phyloP scores from a whole-genome alignment of 805 yeast genomes.

The Kluyveromyces wickerhamii region DNA sequence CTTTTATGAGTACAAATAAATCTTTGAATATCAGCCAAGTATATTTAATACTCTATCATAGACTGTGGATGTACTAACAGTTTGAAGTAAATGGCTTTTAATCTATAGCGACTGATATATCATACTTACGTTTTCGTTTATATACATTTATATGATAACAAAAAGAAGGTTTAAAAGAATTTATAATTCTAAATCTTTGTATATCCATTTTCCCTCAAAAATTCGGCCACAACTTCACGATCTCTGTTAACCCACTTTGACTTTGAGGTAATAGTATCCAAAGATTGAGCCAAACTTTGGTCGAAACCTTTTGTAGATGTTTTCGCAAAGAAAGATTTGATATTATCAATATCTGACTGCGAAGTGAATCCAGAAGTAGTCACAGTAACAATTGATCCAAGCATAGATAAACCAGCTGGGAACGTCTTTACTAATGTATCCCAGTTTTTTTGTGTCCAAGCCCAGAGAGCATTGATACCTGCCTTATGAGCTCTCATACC shows the following conservation, averaged over 20 bases:
- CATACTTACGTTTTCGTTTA: too few relatives aligned
- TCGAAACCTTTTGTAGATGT: slow-evolving; percentile 58
- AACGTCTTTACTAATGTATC: slow-evolving; percentile 53
- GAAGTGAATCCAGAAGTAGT: slow-evolving; percentile 57
- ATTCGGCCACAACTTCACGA: slow-evolving; percentile 36
- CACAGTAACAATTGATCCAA: slow-evolving; percentile 63
- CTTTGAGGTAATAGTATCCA: slow-evolving; percentile 52
- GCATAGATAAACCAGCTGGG: slow-evolving; percentile 77
- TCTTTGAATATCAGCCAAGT: neutral
- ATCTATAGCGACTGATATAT: too few relatives aligned
- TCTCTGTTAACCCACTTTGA: slow-evolving; percentile 55
- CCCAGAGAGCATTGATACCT: slow-evolving; percentile 67
- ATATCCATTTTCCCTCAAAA: slow-evolving; percentile 38
- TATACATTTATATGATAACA: too few relatives aligned
- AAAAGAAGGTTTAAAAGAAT: too few relatives aligned
- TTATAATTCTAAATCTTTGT: too few relatives aligned
- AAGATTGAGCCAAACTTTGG: slow-evolving; percentile 55
- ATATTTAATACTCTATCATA: too few relatives aligned
- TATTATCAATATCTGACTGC: slow-evolving; percentile 41
- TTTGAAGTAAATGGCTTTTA: too few relatives aligned
- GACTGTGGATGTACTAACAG: too few relatives aligned
- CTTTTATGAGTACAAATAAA: slow-evolving; percentile 40
- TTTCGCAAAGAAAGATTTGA: slow-evolving; percentile 41
- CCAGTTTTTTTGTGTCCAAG: slow-evolving; percentile 71
- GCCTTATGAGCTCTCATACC: slow-evolving; percentile 56